Conservation (phyloP, 805 yeast genomes). For the Cyberlindnera saturnus region DNA sequence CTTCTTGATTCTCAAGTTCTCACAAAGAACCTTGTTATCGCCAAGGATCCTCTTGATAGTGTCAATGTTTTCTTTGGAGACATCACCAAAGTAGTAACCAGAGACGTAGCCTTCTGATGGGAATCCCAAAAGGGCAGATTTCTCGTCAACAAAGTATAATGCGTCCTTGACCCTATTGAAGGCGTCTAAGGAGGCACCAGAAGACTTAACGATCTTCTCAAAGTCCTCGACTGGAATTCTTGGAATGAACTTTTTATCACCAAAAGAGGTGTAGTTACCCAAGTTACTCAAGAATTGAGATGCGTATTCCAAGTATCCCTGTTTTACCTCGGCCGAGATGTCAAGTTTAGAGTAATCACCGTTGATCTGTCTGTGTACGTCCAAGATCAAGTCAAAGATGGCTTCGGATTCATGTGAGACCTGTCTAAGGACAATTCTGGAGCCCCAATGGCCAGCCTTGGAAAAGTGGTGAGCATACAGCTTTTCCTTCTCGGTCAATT, state of each 20-base stretch:
- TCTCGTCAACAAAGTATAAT: constrained; percentile 45
- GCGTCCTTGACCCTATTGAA: constrained; percentile 37
- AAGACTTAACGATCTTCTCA: constrained; percentile 37
- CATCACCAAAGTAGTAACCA: constrained; percentile 58
- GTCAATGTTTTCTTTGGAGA: constrained; percentile 55
- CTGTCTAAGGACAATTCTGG: constrained; percentile 72
- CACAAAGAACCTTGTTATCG: constrained; percentile 59
- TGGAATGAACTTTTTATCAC: constrained; percentile 84
- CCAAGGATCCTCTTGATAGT: constrained; percentile 64
- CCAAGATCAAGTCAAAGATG: constrained; percentile 64
- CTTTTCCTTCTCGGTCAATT: constrained; percentile 52
- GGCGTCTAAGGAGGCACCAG: constrained; percentile 28
- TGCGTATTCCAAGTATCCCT: constrained; percentile 59
- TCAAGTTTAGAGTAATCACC: constrained; percentile 40
- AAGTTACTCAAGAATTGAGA: constrained; percentile 70
- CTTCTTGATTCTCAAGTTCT: constrained; percentile 73
- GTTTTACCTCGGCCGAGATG: constrained; percentile 32
- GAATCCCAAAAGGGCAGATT: constrained; percentile 61
- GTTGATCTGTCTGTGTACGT: constrained; percentile 44
- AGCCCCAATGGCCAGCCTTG: constrained; percentile 79
- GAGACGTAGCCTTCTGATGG: constrained; percentile 72
- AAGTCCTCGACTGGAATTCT: constrained; percentile 43
- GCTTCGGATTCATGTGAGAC: constrained; percentile 78
- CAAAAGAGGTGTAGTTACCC: constrained; percentile 82
- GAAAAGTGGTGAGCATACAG: constrained; percentile 80